Conservation (phyloP, 108 stramenopile species). For the Pinguiococcus pyrenoidosus region DNA sequence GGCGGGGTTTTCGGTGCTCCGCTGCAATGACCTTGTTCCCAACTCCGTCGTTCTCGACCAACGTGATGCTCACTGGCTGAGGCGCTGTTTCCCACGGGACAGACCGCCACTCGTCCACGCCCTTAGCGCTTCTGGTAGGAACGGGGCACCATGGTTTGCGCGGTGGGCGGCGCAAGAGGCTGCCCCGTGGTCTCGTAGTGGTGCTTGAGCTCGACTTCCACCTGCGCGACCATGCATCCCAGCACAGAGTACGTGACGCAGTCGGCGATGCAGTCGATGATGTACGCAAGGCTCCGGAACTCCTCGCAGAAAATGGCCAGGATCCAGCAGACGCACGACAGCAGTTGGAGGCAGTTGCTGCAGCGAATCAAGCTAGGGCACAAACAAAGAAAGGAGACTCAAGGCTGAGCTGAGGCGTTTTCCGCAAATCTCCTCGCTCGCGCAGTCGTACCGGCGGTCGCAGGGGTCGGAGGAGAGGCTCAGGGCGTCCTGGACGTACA, state of each 20-base stretch:
- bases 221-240: constrained; percentile 26
- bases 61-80: too few relatives aligned
- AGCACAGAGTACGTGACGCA: constrained; percentile 8
- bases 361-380: constrained; percentile 25
- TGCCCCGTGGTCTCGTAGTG: too few relatives aligned
- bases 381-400: neutral
- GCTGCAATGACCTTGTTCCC: too few relatives aligned
- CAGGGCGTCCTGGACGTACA: constrained; percentile 16
- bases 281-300: constrained; percentile 5
- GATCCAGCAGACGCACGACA: constrained; percentile 15
- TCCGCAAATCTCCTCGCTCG: neutral
- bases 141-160: too few relatives aligned
- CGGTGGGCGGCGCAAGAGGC: too few relatives aligned
- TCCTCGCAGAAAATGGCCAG: constrained; percentile 6
- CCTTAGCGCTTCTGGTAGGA: too few relatives aligned
- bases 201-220: constrained; percentile 1
- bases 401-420: neutral
- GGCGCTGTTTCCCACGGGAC: too few relatives aligned
- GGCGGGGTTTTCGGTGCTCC: too few relatives aligned
- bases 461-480: neutral
- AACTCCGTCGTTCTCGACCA: too few relatives aligned
- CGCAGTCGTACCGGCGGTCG: neutral
- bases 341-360: constrained; percentile 27
- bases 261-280: constrained; percentile 14
- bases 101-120: too few relatives aligned